Conservation (phyloP, 179 eudicot genomes). For the Heliamphora pulchella region DNA sequence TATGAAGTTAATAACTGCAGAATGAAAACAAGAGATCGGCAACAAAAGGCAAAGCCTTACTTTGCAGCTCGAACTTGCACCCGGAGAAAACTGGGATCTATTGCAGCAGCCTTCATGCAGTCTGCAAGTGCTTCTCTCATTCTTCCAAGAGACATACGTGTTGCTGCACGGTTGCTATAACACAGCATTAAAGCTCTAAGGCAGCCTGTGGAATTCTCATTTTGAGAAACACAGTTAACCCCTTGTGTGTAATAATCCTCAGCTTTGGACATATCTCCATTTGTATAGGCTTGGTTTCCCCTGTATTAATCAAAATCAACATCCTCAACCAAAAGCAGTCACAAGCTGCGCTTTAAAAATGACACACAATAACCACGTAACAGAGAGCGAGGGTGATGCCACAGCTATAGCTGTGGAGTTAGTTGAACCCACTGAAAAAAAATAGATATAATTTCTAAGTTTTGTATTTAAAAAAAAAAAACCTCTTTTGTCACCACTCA, state of each 20-base stretch:
- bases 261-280: constrained; percentile 68
- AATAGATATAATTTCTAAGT: no score
- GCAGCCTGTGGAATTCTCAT: constrained; percentile 45
- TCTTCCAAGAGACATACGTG: constrained; percentile 83
- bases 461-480: no score
- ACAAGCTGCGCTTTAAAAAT: background rate
- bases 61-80: constrained; percentile 92
- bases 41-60: constrained; percentile 37
- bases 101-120: constrained; percentile 66
- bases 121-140: constrained; percentile 81
- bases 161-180: constrained; percentile 97
- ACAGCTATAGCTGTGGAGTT: no score
- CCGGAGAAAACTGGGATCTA: constrained; percentile 73
- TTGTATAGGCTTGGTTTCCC: constrained; percentile 94
- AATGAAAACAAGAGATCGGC: background rate
- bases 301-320: constrained; percentile 35
- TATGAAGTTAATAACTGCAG: background rate
- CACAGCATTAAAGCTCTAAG: constrained; percentile 79
- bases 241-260: constrained; percentile 86
- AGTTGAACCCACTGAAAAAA: no score
- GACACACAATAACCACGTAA: background rate
- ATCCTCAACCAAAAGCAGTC: background rate
- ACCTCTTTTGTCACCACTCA: no score
- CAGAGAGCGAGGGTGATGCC: no score
- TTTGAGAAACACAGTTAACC: constrained; percentile 57